Percentiles rank a stretch among this genome's conserved stretches.
phyloP scores from a whole-genome alignment of 2,329 filamentous ascomycete species.

The Alternaria arbusti region DNA sequence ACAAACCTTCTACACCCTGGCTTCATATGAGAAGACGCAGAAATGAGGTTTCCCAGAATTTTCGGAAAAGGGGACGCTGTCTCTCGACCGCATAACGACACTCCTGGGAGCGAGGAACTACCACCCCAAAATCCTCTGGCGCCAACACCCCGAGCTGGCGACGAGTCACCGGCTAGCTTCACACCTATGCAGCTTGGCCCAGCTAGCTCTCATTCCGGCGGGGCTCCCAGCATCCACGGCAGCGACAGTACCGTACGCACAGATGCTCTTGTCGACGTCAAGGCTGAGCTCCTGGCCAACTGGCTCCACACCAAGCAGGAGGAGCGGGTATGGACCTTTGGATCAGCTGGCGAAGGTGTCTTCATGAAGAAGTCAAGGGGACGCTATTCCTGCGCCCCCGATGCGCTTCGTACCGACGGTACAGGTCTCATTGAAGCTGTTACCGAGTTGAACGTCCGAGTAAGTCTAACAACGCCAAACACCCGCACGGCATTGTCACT shows the following conservation, averaged over 20 bases:
- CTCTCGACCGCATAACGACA: neutral
- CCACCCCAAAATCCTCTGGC: neutral
- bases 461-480: conserved; percentile 39
- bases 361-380: conserved; percentile 60
- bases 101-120: neutral
- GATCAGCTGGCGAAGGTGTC: conserved; percentile 60
- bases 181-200: conserved; percentile 8
- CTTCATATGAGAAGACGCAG: neutral
- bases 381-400: conserved; percentile 60
- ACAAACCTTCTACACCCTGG: neutral
- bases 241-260: conserved; percentile 16
- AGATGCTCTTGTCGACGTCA: conserved; percentile 60
- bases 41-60: neutral
- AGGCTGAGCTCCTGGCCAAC: conserved; percentile 67
- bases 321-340: conserved; percentile 60
- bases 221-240: neutral
- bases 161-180: conserved; percentile 6
- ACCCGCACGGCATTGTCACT: neutral
- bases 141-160: neutral
- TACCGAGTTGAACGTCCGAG: conserved; percentile 60
- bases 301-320: conserved; percentile 69
- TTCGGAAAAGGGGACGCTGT: neutral
- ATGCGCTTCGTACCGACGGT: conserved; percentile 53
- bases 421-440: conserved; percentile 60
- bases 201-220: neutral